Conservation (phyloP, 768 basidiomycete genomes). For the Amyloporia xantha region DNA sequence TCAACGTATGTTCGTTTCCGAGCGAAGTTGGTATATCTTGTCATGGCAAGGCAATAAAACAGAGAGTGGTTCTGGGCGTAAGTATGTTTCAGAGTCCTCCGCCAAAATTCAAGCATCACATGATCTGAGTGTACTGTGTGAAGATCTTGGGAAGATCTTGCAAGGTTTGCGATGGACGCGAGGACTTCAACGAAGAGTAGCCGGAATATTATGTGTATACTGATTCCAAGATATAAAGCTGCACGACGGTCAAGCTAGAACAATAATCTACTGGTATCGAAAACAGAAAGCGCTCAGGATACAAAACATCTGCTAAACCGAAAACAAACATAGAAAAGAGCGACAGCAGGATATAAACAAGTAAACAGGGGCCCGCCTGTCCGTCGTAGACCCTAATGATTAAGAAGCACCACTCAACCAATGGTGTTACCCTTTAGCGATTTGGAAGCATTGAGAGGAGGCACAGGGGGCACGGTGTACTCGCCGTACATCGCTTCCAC, state of each 20-base stretch:
- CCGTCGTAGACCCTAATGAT: neutral
- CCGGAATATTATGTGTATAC: too few relatives aligned
- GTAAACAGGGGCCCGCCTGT: neutral
- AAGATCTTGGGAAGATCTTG: too few relatives aligned
- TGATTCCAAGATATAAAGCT: too few relatives aligned
- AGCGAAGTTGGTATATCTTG: slow-evolving; percentile 68
- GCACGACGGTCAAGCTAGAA: too few relatives aligned
- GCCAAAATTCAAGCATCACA: too few relatives aligned
- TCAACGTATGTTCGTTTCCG: slow-evolving; percentile 66
- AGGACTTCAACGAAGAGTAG: too few relatives aligned
- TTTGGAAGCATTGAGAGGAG: slow-evolving; percentile 19
- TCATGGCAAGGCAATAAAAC: too few relatives aligned
- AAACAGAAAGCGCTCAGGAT: neutral
- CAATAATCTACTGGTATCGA: too few relatives aligned
- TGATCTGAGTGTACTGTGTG: too few relatives aligned
- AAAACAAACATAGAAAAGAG: neutral
- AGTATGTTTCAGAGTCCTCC: too few relatives aligned
- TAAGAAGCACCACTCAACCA: neutral
- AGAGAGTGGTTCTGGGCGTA: too few relatives aligned
- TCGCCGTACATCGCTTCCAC: slow-evolving; percentile 48
- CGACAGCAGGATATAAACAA: neutral
- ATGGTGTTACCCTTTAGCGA: neutral
- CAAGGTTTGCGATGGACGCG: too few relatives aligned
- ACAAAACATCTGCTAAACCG: neutral
- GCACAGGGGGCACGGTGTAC: slow-evolving; percentile 38